These are phyloP conservation scores for Nothopassalora personata DNA, from an alignment of 2,329 filamentous ascomycete genomes.

Conservation along the genomic window DNA sequence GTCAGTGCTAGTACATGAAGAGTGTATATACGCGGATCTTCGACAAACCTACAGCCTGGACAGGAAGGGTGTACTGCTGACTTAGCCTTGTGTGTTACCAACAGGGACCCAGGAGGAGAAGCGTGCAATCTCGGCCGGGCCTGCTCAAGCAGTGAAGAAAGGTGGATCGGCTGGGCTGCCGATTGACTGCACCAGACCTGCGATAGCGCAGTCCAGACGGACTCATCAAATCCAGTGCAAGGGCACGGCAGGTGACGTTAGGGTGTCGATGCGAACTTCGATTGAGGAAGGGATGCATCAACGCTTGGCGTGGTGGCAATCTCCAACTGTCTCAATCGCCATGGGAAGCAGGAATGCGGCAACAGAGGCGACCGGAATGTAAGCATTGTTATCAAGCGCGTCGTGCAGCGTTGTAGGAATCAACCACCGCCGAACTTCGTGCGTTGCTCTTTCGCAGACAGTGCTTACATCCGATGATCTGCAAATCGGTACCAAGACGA, in stretches of 20 bases:
- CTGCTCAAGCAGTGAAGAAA: conserved; percentile 23
- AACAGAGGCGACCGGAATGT: conserved; percentile 23
- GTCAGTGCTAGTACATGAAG: conserved; percentile 24
- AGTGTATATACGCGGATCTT: conserved; percentile 22
- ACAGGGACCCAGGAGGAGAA: conserved; percentile 22
- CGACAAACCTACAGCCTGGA: conserved; percentile 12
- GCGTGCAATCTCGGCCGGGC: conserved; percentile 29
- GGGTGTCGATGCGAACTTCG: conserved; percentile 14
- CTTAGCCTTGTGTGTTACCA: conserved; percentile 30
- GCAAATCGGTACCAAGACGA: conserved; percentile 4
- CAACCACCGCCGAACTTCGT: neutral
- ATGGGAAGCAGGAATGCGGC: conserved; percentile 23
- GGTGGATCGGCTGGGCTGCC: conserved; percentile 25
- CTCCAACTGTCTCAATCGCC: conserved; percentile 23
- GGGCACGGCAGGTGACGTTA: conserved; percentile 25
- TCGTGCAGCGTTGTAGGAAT: neutral
- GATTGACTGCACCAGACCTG: conserved; percentile 24
- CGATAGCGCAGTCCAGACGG: conserved; percentile 15
- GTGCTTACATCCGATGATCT: conserved; percentile 5
- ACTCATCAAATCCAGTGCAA: conserved; percentile 29
- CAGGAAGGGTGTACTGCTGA: conserved; percentile 27
- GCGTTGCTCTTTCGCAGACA: neutral
- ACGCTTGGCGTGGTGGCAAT: conserved; percentile 26
- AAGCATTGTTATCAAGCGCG: conserved; percentile 22
- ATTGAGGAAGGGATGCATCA: conserved; percentile 24